Evolutionary conservation across 176 grass and related monocot species (phyloP), one percentile per base, ranked within the genome.

Genomic region (Poa pratensis): DNA sequence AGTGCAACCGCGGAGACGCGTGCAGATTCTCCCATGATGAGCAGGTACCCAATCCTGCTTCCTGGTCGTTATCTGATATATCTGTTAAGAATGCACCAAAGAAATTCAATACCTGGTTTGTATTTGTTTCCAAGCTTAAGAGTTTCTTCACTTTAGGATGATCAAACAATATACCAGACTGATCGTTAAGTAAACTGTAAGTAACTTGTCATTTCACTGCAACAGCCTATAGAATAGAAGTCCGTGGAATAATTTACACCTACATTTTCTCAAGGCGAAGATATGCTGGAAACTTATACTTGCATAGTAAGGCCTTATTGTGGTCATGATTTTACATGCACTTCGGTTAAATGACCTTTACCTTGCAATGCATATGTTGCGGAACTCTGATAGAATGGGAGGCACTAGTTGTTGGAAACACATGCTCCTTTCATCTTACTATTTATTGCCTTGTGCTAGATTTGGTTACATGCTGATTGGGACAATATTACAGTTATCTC

Each of bases 1-100:
- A 99, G 65, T 99, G 96, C 83, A 92, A 96, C 58, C 86, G 93
- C 0, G 93, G 96, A 57, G 88, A 82, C 77, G 88, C 88, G 18
- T 99, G 96, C 86, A 99, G 80, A 83, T 99, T 91, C 74, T 99
- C 96, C 24, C 96, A 99, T 79, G 87, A 90, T 55, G 96, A 94
- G 46, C 90, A 95, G 88, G 93, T 95, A 76, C 9, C 23, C n/a
- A n/a, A n/a, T 75, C 35, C 16, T 26, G 40, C 68, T 12, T 81
- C 10, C 37, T 80, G 24, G 10, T 40, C 45, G 9, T 78, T 68
- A 5, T 27, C 6, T 34, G 55, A 73, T 65, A 30, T 35, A 55
- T 57, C 20, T 11, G 34, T 10, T 82, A 30, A 16, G 4, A 81
- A 48, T 83, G 42, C 15, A 66, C 51, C 69, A 14, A n/a, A 20